Percentiles rank a stretch among this genome's conserved stretches.
Evolutionary conservation across 306 rosid genomes (phyloP).

Genomic region (Pyrus betulifolia): DNA sequence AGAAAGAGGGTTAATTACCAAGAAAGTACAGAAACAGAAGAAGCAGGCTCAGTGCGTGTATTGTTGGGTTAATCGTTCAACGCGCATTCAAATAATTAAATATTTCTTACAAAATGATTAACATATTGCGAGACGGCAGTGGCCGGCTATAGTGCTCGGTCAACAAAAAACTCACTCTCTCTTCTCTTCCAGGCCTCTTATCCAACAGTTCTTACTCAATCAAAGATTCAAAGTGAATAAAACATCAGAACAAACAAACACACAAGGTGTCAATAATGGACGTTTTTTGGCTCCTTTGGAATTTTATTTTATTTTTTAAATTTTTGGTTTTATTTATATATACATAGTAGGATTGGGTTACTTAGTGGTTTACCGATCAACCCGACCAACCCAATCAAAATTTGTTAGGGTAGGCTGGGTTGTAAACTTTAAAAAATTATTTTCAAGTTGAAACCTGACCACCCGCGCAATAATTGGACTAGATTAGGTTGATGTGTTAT

Average conservation of each 20-base stretch:
- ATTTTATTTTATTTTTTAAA: too few relatives aligned
- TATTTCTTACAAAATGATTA: neutral
- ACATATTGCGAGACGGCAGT: constrained; percentile 37
- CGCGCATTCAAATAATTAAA: constrained; percentile 53
- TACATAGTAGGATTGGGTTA: too few relatives aligned
- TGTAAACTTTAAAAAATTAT: too few relatives aligned
- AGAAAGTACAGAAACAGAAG: constrained; percentile 8
- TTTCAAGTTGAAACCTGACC: too few relatives aligned
- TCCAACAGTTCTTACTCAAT: neutral
- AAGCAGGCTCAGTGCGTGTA: neutral
- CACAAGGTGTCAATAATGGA: neutral
- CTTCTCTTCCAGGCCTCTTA: neutral
- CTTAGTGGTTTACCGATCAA: too few relatives aligned
- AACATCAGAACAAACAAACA: neutral
- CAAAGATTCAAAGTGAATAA: too few relatives aligned
- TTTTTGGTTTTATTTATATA: too few relatives aligned
- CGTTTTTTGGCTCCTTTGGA: too few relatives aligned
- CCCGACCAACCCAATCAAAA: too few relatives aligned
- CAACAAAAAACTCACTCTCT: constrained; percentile 35
- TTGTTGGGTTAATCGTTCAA: constrained; percentile 34
- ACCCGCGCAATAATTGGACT: too few relatives aligned
- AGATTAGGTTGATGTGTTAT: too few relatives aligned
- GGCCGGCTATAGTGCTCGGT: constrained; percentile 61
- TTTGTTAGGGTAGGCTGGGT: too few relatives aligned
- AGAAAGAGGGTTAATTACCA: constrained; percentile 14